Percentiles rank a stretch among this genome's conserved stretches.
phyloP scores from a whole-genome alignment of 2,329 filamentous ascomycete genomes.

The Fonsecaea nubica region DNA sequence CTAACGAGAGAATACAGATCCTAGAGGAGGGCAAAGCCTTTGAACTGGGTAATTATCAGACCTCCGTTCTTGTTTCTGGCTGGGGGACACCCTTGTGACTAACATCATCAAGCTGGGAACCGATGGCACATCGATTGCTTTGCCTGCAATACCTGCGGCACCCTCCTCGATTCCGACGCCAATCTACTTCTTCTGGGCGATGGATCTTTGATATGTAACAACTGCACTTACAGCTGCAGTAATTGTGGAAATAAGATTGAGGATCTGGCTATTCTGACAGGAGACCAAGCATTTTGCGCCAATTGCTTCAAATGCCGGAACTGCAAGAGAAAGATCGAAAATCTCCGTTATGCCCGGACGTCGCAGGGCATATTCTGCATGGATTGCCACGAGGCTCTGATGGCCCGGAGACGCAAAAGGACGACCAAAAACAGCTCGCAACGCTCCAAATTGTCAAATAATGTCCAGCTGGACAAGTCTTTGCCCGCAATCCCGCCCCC shows the following conservation, averaged over 20 bases:
- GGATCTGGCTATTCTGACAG: constrained; percentile 94
- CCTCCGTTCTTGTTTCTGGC: constrained; percentile 12
- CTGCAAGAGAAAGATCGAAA: constrained; percentile 98
- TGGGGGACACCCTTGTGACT: constrained; percentile 34
- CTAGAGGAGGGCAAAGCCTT: constrained; percentile 98
- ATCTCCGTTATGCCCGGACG: constrained; percentile 93
- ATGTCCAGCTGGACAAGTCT: constrained; percentile 83
- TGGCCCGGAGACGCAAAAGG: constrained; percentile 86
- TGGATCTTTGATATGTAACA: constrained; percentile 97
- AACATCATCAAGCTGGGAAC: constrained; percentile 74
- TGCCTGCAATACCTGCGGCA: constrained; percentile 93
- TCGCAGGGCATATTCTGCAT: constrained; percentile 99
- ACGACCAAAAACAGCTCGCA: constrained; percentile 45
- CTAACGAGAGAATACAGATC: constrained; percentile 65
- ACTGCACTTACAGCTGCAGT: constrained; percentile 98
- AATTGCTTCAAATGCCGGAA: constrained; percentile 97
- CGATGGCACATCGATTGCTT: constrained; percentile 99
- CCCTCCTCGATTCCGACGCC: constrained; percentile 95
- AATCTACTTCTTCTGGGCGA: constrained; percentile 96
- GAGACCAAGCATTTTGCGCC: constrained; percentile 96
- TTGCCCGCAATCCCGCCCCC: constrained; percentile 87
- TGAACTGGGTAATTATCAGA: constrained; percentile 74
- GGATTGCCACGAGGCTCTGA: constrained; percentile 95
- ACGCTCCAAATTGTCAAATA: constrained; percentile 42
- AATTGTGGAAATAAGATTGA: constrained; percentile 98